Percentiles rank a stretch among this genome's conserved stretches.
Evolutionary conservation across 2,329 filamentous ascomycete species (phyloP).

Genomic region (Metarhizium humberi): DNA sequence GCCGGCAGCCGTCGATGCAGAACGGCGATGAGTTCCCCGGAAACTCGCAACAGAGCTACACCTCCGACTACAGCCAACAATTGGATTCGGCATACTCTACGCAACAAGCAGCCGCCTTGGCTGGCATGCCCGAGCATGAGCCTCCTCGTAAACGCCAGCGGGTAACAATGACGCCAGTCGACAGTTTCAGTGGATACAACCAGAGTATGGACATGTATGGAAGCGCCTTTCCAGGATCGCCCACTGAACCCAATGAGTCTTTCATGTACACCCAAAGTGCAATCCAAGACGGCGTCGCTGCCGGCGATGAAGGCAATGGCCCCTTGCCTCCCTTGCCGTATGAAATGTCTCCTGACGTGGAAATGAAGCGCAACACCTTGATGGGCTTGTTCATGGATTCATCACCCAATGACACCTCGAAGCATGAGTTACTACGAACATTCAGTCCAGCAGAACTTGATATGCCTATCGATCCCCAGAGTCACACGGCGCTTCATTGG

Average conservation of each 20-base stretch:
- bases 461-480: conserved; percentile 80
- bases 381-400: conserved; percentile 77
- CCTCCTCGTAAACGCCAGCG: conserved; percentile 75
- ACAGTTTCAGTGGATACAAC: conserved; percentile 46
- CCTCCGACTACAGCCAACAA: conserved; percentile 66
- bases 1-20: conserved; percentile 62
- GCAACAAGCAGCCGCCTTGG: conserved; percentile 36
- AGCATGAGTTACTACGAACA: conserved; percentile 67
- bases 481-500: conserved; percentile 91
- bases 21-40: conserved; percentile 58
- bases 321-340: conserved; percentile 57
- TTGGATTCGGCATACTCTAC: conserved; percentile 63
- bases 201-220: conserved; percentile 37
- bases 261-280: conserved; percentile 56
- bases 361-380: conserved; percentile 71
- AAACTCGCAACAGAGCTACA: conserved; percentile 77
- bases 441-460: conserved; percentile 77
- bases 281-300: conserved; percentile 30
- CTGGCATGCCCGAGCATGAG: conserved; percentile 49
- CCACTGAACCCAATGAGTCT: conserved; percentile 72
- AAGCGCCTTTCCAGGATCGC: conserved; percentile 54
- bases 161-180: conserved; percentile 43
- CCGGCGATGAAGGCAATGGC: conserved; percentile 41
- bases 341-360: conserved; percentile 53
- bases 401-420: conserved; percentile 57